These are phyloP conservation scores for Neurospora cerealis DNA, from an alignment of 495 filamentous ascomycete species.

Conservation along the genomic window DNA sequence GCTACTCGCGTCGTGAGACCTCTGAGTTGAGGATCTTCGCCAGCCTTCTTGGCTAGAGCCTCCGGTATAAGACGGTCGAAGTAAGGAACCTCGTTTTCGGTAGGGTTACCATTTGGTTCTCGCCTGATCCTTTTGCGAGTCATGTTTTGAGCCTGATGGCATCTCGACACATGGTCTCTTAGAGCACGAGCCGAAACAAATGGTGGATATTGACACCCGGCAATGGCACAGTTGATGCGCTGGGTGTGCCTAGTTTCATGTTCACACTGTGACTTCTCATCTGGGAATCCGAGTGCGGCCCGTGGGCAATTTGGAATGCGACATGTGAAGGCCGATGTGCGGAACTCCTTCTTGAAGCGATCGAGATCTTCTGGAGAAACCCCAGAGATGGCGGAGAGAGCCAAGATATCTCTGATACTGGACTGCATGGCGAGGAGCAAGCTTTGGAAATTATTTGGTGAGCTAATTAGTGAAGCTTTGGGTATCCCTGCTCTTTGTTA, in stretches of 20 bases:
- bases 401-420: neutral
- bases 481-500: neutral
- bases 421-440: neutral
- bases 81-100: no score
- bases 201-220: conserved; percentile 7
- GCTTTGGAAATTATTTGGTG: neutral
- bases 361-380: conserved; percentile 13
- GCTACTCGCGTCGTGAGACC: no score
- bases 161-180: neutral
- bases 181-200: neutral
- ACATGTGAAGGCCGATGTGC: conserved; percentile 14
- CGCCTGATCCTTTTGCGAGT: neutral
- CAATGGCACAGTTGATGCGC: neutral
- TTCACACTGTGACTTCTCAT: neutral
- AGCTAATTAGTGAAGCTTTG: fast-evolving
- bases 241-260: conserved; percentile 2
- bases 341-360: conserved; percentile 13
- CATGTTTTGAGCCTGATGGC: neutral
- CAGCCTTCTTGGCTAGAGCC: no score
- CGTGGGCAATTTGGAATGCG: conserved; percentile 7
- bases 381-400: conserved; percentile 1
- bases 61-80: no score
- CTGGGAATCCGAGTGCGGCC: neutral
- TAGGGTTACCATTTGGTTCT: no score
- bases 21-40: no score